Conservation (phyloP, 2,329 filamentous ascomycete genomes). For the Fusarium penzigii region DNA sequence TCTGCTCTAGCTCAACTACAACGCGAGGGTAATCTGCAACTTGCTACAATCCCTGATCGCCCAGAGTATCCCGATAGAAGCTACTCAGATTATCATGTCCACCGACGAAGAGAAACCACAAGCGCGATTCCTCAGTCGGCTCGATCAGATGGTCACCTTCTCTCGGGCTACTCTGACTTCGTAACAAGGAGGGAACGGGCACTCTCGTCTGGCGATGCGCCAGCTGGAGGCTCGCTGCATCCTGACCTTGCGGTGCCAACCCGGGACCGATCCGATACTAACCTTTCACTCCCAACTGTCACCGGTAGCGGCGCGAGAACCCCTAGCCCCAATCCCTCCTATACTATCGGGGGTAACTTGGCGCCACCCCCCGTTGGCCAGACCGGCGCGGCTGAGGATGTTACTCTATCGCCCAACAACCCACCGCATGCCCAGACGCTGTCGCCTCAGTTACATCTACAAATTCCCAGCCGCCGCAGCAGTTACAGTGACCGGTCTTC, state of each 20-base stretch:
- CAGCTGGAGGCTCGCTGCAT: conserved; percentile 12
- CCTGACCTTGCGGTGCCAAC: conserved; percentile 21
- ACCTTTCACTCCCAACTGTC: conserved; percentile 20
- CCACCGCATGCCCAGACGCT: conserved; percentile 6
- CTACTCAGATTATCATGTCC: conserved; percentile 38
- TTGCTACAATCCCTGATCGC: conserved; percentile 56
- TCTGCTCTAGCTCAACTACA: conserved; percentile 87
- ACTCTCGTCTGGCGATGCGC: conserved; percentile 47
- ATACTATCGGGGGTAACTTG: conserved; percentile 42
- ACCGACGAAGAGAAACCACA: conserved; percentile 30
- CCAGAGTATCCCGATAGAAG: conserved; percentile 54
- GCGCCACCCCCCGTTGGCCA: conserved; percentile 42
- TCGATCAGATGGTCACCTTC: conserved; percentile 10
- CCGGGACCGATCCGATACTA: conserved; percentile 21
- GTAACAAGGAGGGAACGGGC: conserved; percentile 38
- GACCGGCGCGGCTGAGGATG: conserved; percentile 16
- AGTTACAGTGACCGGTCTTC: conserved; percentile 48
- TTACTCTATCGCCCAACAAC: conserved; percentile 1
- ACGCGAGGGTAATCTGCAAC: conserved; percentile 74
- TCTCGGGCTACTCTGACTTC: conserved; percentile 4
- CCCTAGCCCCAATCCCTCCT: conserved; percentile 34
- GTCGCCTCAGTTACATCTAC: conserved; percentile 39
- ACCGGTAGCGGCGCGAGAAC: conserved; percentile 23
- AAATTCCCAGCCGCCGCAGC: conserved; percentile 48
- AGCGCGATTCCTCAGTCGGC: conserved; percentile 22